Evolutionary conservation across 1,284 basidiomycete species (phyloP), one percentile per base, ranked within the genome.

Genomic region (Moniliella sp.): DNA sequence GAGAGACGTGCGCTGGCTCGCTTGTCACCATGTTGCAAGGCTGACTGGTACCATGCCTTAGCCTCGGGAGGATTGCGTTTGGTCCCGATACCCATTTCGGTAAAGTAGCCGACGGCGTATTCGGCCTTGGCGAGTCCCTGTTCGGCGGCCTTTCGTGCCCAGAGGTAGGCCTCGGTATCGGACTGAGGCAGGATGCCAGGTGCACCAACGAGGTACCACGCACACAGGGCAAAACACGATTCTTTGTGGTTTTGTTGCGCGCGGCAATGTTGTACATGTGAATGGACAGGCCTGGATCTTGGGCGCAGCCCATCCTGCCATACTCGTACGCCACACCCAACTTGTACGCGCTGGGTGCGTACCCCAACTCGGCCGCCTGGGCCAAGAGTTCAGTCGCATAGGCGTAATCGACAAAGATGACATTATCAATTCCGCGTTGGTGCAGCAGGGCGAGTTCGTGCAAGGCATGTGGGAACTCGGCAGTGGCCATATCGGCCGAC

Each of bases 281-380:
- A 52, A 97, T 97, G 30, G 80, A 86, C 36, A 97, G 67, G 12
- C 91, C 88, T 1, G 84, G 74, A 61, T 97, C 88, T 57, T 86
- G 79, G n/a, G 88, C 88, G 54, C 88, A 97, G 10, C 83, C 84
- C 75, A 94, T 79, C 67, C 84, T 84, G 25, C 88, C 91, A 63
- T 94, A 97, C 66, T 97, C 88, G 63, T 97, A 97, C 63, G 88
- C 94, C 64, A 97, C 88, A 27, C 88, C 88, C 35, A 97, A 66
- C 48, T 84, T 76, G 66, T 88, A 84, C 27, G 88, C 88, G 50
- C 78, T 83, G 2, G 88, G 83, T 4, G 88, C 83, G 62, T 94
- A 94, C 8, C 84, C 84, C 30, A 97, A 69, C 63, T 97, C 88
- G 0, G 80, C 75, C 13, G 84, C 88, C 60, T 91, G 80, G 1